A percentile compares a stretch with the other conserved stretches of the same genome.
Evolutionary conservation across 1,139 yeast species (phyloP).

Genomic region (Zhuliangozyma blackwelliae): DNA sequence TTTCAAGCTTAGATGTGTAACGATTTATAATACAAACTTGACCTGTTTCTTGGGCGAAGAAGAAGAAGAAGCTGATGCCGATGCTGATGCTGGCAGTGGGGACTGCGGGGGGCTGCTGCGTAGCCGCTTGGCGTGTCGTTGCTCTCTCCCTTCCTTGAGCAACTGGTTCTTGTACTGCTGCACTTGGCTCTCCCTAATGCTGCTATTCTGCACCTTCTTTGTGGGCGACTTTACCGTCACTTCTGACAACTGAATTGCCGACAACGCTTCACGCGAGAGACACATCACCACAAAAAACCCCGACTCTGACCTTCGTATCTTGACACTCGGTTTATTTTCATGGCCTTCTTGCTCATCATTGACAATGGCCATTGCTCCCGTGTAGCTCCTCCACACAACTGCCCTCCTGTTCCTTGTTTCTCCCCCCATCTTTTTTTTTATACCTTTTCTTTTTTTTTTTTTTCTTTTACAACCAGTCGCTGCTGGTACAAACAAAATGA

Average conservation of each 20-base stretch:
- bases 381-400: too few species aligned
- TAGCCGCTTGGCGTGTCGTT: slow-evolving; percentile 20
- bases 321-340: neutral
- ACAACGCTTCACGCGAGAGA: slow-evolving; percentile 5
- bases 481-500: too few species aligned
- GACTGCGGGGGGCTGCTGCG: neutral
- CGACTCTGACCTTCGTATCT: neutral
- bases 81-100: neutral
- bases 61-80: neutral
- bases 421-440: too few species aligned
- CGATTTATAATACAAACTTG: slow-evolving; percentile 4
- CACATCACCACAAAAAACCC: slow-evolving; percentile 2
- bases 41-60: slow-evolving; percentile 6
- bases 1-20: slow-evolving; percentile 51
- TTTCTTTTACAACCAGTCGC: too few species aligned
- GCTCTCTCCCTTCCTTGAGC: slow-evolving; percentile 21
- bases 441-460: too few species aligned
- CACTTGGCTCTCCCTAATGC: slow-evolving; percentile 25
- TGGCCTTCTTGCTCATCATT: too few species aligned
- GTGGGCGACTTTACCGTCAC: slow-evolving; percentile 12
- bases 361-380: too few species aligned
- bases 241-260: slow-evolving; percentile 7
- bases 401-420: too few species aligned
- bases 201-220: slow-evolving; percentile 15
- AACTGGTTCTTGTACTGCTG: slow-evolving; percentile 21